Base-by-base conservation (phyloP, 192 early-diverging fungal genomes). In the Haplosporangium gracile region DNA sequence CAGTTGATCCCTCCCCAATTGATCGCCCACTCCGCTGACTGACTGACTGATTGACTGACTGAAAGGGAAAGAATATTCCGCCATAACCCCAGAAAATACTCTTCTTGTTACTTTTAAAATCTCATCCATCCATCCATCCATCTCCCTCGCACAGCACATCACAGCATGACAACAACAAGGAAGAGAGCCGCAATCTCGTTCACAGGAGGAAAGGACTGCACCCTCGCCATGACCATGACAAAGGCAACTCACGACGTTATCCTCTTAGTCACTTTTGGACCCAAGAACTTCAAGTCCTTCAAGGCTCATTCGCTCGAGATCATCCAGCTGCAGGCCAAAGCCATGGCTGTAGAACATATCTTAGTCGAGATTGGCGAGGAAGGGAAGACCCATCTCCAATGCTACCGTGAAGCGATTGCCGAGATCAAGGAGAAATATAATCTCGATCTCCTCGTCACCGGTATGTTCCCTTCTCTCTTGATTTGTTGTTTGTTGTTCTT, bases 141-240 rank as follows among this genome's bases (percentile, higher is more conserved):
- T 42, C 26, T 38, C 49, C 45, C 38, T 40, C 24, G 2, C 32
- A 36, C 49, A 11, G 6, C 5, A 18, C n/a, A 57, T 26, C 73
- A 49, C 65, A 26, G 16, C 63, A 79, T 69, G 38, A 24, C 18
- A 53, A 22, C 32, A 24, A 24, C 49, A 79, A 75, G 84, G 26
- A 86, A 81, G 29, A 32, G 84, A 26, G 91, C 89, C 2, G 93
- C 91, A 16, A 74, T 93, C 26, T 90, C 89, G 42, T 94, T 91
- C 78, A 94, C 93, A 5, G 93, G 93, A 55, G 93, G 93, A 36
- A 94, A 94, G 85, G 93, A 94, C 79, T 93, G 89, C 49, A 88
- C 90, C 45, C 76, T 94, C 45, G 89, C 92, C 18, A 63, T 93
- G 45, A 78, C 88, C 5, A 74, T 88, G 10, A 82, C 88, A 18